Percentiles rank a stretch among this genome's conserved stretches.
Conservation (phyloP, 148 eudicot genomes). For the Rhododendron henanense region DNA sequence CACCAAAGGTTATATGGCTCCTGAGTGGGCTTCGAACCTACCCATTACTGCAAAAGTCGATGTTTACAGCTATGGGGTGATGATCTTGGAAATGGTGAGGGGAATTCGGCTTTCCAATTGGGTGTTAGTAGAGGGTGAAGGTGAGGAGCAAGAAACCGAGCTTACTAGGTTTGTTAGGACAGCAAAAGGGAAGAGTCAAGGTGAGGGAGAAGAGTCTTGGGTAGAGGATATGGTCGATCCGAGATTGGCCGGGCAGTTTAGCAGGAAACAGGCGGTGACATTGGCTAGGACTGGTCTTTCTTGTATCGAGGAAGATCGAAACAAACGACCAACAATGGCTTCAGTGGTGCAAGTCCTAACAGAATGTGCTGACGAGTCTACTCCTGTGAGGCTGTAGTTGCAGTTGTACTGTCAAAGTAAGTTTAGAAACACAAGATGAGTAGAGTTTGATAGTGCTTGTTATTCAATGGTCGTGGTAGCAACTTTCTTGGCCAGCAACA, state of each 20-base stretch:
- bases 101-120: conserved; percentile 51
- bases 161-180: conserved; percentile 31
- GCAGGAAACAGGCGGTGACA: conserved; percentile 35
- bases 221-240: conserved; percentile 37
- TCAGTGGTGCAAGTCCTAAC: conserved; percentile 37
- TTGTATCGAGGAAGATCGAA: conserved; percentile 50
- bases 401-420: not conserved
- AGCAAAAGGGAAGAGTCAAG: conserved; percentile 22
- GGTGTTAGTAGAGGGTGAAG: conserved; percentile 21
- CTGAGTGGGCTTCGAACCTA: conserved; percentile 65
- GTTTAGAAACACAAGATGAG: not conserved
- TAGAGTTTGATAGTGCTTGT: not conserved
- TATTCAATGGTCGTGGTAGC: not conserved
- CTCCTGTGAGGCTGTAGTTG: not conserved
- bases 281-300: conserved; percentile 43
- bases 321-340: conserved; percentile 58
- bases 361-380: conserved; percentile 35
- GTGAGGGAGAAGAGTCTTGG: conserved; percentile 34
- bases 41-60: conserved; percentile 68
- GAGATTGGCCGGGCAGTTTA: conserved; percentile 41
- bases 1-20: conserved; percentile 80
- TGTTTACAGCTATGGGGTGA: conserved; percentile 64
- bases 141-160: conserved; percentile 25
- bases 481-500: not conserved
- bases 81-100: conserved; percentile 57